Conservation (phyloP, 1,284 basidiomycete species). For the Heterobasidion parviporum region DNA sequence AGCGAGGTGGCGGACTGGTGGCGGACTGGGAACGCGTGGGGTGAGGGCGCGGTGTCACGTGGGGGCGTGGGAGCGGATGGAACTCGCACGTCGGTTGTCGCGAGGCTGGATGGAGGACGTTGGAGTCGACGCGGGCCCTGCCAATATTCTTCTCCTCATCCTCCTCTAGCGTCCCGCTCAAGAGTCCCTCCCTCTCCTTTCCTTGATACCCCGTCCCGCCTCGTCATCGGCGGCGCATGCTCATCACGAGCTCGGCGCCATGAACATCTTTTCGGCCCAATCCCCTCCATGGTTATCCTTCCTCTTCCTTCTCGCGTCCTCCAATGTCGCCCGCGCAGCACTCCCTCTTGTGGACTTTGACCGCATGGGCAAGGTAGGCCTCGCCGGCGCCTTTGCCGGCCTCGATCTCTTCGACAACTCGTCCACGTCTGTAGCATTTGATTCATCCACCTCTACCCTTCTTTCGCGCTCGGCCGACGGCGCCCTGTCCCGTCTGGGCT, state of each 20-base stretch:
- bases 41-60: too few species aligned
- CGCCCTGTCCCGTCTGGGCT: conserved; percentile 53
- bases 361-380: conserved; percentile 83
- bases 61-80: too few species aligned
- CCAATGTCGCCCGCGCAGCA: conserved; percentile 40
- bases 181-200: background rate
- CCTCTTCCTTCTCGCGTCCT: conserved; percentile 17
- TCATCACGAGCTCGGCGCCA: background rate
- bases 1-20: too few species aligned
- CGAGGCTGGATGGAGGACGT: too few species aligned
- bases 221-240: conserved; percentile 6
- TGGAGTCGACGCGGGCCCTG: background rate
- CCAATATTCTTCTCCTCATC: background rate
- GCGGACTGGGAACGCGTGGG: too few species aligned
- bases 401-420: conserved; percentile 68
- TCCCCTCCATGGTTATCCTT: background rate
- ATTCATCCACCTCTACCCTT: conserved; percentile 61
- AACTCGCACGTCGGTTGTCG: too few species aligned
- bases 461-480: conserved; percentile 60
- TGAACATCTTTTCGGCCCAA: conserved; percentile 3
- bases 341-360: conserved; percentile 83
- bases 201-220: background rate
- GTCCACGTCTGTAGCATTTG: conserved; percentile 41
- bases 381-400: conserved; percentile 82
- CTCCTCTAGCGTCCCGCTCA: background rate